phyloP scores from a whole-genome alignment of 768 basidiomycete species.

The Sutorius australiensis region DNA sequence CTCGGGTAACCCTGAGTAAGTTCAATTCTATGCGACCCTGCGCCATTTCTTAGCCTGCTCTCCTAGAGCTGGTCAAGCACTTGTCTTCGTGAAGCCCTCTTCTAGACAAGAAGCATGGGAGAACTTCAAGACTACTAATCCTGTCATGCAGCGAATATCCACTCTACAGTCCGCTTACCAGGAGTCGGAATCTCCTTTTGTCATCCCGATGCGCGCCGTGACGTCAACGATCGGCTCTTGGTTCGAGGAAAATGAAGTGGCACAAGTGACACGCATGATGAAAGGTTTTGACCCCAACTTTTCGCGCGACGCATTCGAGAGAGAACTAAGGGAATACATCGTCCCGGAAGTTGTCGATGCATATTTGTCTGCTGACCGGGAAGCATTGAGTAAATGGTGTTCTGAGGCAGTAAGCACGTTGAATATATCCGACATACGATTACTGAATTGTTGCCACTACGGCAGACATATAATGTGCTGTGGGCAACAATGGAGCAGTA shows the following conservation, averaged over 20 bases:
- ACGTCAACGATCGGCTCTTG: slow-evolving; percentile 83
- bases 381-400: slow-evolving; percentile 85
- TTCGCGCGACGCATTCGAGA: slow-evolving; percentile 79
- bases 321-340: slow-evolving; percentile 93
- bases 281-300: slow-evolving; percentile 85
- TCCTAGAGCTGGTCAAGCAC: slow-evolving; percentile 74
- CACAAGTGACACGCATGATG: slow-evolving; percentile 88
- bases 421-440: background rate
- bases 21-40: slow-evolving; percentile 5
- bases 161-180: slow-evolving; percentile 70
- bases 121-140: slow-evolving; percentile 71
- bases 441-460: background rate
- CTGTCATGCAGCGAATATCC: slow-evolving; percentile 59
- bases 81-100: slow-evolving; percentile 82
- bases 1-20: slow-evolving; percentile 78
- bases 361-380: slow-evolving; percentile 86
- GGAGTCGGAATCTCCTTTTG: slow-evolving; percentile 90
- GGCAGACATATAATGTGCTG: slow-evolving; percentile 92
- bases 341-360: slow-evolving; percentile 97
- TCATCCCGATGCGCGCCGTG: slow-evolving; percentile 75
- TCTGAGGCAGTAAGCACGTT: slow-evolving; percentile 78
- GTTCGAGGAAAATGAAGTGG: slow-evolving; percentile 98
- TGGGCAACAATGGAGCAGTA: slow-evolving; percentile 98
- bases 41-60: background rate
- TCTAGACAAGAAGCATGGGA: slow-evolving; percentile 80